Base-by-base conservation (phyloP, 2,329 filamentous ascomycete genomes). In the Fusarium sp. region DNA sequence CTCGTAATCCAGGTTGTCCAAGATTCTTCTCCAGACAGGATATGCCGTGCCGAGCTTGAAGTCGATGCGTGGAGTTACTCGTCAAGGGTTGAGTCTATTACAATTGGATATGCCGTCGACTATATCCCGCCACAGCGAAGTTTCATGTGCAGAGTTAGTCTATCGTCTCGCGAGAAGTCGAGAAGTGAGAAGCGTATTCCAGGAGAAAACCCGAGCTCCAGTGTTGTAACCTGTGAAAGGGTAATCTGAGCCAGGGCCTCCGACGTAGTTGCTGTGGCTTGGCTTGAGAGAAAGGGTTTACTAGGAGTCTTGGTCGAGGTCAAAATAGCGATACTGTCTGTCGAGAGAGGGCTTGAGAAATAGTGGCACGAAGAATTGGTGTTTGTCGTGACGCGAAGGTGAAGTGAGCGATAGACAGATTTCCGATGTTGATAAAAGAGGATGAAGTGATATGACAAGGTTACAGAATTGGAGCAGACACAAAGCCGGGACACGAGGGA, bases 391-490 rank as follows among this genome's bases (percentile, higher is more conserved):
- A 63, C 38, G 53, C 15, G 49, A 71, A 53, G 41, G 57, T 53
- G 47, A 71, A 50, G 52, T 44, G 68, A 56, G 49, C 50, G 60
- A 54, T 54, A 53, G 62, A 56, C 55, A 53, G 52, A 63, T 66
- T 72, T 68, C 46, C 53, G 55, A 66, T 65, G 45, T 67, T 74
- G 57, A 73, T 62, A 65, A 47, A 72, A 55, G 64, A 68, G 62
- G 63, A 65, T 55, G 68, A 66, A 60, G 61, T 70, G 61, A 65
- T 70, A 74, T 71, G 74, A 67, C 67, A 65, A 67, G 67, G 62
- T 74, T 76, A 64, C 63, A 65, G 69, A 65, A 76, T 65, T 65
- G 68, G 68, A 57, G 72, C 64, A 73, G 72, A 67, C 58, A 57
- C 53, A 70, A 65, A 68, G 67, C 59, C 63, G 66, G 70, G 73